Percentiles rank a stretch among this genome's conserved stretches.
Conservation (phyloP, 352 stramenopile genomes). For the Globisporangium mamillatum region DNA sequence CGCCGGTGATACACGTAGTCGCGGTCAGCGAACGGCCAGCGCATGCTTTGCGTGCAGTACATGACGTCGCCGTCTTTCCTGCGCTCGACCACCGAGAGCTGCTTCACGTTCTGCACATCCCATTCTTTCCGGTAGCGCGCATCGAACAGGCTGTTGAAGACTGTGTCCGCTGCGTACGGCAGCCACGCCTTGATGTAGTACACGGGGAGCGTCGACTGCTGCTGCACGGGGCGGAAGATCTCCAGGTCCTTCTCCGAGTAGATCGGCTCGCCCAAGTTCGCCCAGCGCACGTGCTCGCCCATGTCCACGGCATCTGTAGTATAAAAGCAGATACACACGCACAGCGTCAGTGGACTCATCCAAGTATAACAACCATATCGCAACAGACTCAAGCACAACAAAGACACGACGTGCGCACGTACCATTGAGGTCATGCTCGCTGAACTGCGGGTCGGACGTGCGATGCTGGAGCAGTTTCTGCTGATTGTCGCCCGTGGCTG, state of each 20-base stretch:
- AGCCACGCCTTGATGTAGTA: constrained; percentile 77
- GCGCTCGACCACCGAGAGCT: constrained; percentile 47
- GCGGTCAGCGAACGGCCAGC: constrained; percentile 65
- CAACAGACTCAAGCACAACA: constrained; percentile 2
- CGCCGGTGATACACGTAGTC: constrained; percentile 81
- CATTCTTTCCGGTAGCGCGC: constrained; percentile 52
- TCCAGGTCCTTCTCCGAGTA: constrained; percentile 75
- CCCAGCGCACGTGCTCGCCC: constrained; percentile 61
- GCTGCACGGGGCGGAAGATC: constrained; percentile 53
- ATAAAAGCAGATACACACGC: background rate
- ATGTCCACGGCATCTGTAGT: constrained; percentile 62
- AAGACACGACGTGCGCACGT: constrained; percentile 5
- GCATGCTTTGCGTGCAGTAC: constrained; percentile 53
- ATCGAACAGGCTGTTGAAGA: constrained; percentile 68
- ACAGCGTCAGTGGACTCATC: background rate
- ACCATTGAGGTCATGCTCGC: constrained; percentile 51
- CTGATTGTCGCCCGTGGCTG: background rate
- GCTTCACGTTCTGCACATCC: constrained; percentile 41
- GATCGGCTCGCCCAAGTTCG: constrained; percentile 57
- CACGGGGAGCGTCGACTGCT: constrained; percentile 52
- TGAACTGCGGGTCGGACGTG: constrained; percentile 64
- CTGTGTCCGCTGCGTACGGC: constrained; percentile 59
- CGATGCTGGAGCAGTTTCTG: constrained; percentile 44
- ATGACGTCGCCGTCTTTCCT: constrained; percentile 55
- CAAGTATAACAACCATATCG: background rate